phyloP scores from a whole-genome alignment of 352 stramenopile genomes.

The Phytophthora podocarpi region DNA sequence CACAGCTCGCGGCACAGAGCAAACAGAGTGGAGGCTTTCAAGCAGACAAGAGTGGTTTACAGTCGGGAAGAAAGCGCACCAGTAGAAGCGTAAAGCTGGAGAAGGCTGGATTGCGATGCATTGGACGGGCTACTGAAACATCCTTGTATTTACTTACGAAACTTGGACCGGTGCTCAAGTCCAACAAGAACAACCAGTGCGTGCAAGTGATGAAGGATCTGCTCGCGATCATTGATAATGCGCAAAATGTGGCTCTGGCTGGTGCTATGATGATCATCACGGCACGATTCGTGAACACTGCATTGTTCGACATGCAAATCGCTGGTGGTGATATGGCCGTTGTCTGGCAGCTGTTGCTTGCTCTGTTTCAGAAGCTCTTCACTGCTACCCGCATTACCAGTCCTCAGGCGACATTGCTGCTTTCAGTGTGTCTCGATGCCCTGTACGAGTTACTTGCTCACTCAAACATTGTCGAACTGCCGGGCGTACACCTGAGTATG shows the following conservation, averaged over 20 bases:
- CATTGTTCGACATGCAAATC: conserved; percentile 60
- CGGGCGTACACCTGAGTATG: background rate
- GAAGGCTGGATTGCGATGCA: conserved; percentile 14
- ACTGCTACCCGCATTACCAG: conserved; percentile 24
- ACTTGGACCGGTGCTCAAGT: conserved; percentile 47
- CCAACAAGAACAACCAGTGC: conserved; percentile 63
- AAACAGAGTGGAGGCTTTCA: background rate
- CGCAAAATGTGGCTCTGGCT: background rate
- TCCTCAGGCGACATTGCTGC: conserved; percentile 21
- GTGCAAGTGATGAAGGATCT: conserved; percentile 59
- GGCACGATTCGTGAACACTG: conserved; percentile 43
- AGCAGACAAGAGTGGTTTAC: background rate
- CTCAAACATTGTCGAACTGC: conserved; percentile 46
- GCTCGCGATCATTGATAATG: conserved; percentile 30
- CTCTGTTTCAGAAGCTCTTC: conserved; percentile 51
- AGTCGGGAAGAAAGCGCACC: background rate
- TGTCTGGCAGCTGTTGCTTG: conserved; percentile 44
- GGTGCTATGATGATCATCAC: conserved; percentile 19
- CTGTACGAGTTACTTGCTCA: conserved; percentile 51
- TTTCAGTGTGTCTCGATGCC: conserved; percentile 44
- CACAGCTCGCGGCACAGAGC: conserved; percentile 39
- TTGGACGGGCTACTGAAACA: conserved; percentile 26
- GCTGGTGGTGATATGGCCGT: conserved; percentile 40
- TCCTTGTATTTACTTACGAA: conserved; percentile 50
- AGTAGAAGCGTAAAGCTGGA: conserved; percentile 19